These are phyloP conservation scores for Poronia punctata DNA, from an alignment of 495 filamentous ascomycete species.

Conservation along the genomic window DNA sequence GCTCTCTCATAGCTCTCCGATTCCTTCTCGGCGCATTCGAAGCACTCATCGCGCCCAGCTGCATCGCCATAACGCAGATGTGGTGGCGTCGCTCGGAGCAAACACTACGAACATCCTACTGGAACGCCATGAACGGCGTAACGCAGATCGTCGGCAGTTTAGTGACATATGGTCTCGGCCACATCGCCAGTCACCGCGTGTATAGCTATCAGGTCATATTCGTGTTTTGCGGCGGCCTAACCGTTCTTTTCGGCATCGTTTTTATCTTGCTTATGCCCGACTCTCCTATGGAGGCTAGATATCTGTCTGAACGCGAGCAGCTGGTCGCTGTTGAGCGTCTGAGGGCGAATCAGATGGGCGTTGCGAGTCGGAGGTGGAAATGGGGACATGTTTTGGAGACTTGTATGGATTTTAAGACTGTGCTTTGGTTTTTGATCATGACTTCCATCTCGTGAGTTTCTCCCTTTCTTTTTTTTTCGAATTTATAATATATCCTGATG, in stretches of 20 bases:
- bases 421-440: constrained; percentile 59
- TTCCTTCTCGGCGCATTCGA: constrained; percentile 37
- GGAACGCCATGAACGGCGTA: constrained; percentile 47
- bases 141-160: constrained; percentile 42
- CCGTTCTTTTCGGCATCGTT: constrained; percentile 32
- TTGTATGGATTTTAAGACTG: constrained; percentile 57
- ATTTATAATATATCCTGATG: too few relatives aligned
- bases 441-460: constrained; percentile 35
- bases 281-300: constrained; percentile 53
- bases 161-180: constrained; percentile 54
- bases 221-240: constrained; percentile 44
- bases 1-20: constrained; percentile 36
- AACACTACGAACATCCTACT: constrained; percentile 43
- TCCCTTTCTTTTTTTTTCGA: too few relatives aligned
- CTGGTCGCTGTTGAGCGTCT: constrained; percentile 52
- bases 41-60: constrained; percentile 40
- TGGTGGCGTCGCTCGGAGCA: constrained; percentile 48
- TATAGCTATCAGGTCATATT: constrained; percentile 56
- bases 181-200: constrained; percentile 46
- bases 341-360: constrained; percentile 41
- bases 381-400: constrained; percentile 51
- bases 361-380: constrained; percentile 34
- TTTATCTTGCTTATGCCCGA: constrained; percentile 49
- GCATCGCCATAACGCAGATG: constrained; percentile 49
- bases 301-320: constrained; percentile 52